Percentiles rank a stretch among this genome's conserved stretches.
These are phyloP conservation scores for Starmerella vitae DNA, from an alignment of 805 yeast genomes.

Conservation along the genomic window DNA sequence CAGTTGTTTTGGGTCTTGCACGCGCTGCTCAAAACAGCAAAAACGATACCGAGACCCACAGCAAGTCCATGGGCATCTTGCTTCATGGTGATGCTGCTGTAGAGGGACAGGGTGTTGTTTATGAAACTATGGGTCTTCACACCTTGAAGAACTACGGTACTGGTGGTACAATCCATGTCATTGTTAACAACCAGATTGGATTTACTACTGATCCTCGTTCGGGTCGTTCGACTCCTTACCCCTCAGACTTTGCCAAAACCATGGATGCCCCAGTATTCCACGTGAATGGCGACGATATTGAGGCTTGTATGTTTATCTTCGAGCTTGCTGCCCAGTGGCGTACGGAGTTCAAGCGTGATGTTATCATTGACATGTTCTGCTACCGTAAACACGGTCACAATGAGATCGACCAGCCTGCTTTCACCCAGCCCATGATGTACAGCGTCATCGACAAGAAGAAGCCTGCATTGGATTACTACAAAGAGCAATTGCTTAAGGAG, in stretches of 20 bases:
- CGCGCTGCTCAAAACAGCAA: conserved; percentile 91
- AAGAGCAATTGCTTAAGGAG: conserved; percentile 64
- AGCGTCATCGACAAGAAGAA: conserved; percentile 76
- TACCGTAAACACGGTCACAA: conserved; percentile 98
- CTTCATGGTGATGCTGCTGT: conserved; percentile 99
- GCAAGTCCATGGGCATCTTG: conserved; percentile 81
- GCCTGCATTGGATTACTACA: conserved; percentile 76
- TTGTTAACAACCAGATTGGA: conserved; percentile 97
- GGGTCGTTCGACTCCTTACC: conserved; percentile 95
- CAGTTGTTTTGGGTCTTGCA: conserved; percentile 95
- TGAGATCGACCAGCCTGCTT: conserved; percentile 98
- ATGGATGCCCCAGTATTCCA: conserved; percentile 98
- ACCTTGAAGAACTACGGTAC: conserved; percentile 89
- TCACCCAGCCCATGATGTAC: conserved; percentile 98
- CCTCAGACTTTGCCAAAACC: conserved; percentile 92
- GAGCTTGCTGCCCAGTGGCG: conserved; percentile 98
- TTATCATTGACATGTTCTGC: conserved; percentile 91
- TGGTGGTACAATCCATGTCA: conserved; percentile 95
- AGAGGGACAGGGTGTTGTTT: conserved; percentile 97
- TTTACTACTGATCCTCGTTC: conserved; percentile 98
- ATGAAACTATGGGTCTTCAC: conserved; percentile 94
- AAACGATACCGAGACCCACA: conserved; percentile 58
- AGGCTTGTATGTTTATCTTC: conserved; percentile 80
- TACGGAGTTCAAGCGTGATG: conserved; percentile 91
- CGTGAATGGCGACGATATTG: conserved; percentile 96